A percentile compares a stretch with the other conserved stretches of the same genome.
Evolutionary conservation across 2,329 filamentous ascomycete genomes (phyloP).

Genomic region (Helminthosporium solani): DNA sequence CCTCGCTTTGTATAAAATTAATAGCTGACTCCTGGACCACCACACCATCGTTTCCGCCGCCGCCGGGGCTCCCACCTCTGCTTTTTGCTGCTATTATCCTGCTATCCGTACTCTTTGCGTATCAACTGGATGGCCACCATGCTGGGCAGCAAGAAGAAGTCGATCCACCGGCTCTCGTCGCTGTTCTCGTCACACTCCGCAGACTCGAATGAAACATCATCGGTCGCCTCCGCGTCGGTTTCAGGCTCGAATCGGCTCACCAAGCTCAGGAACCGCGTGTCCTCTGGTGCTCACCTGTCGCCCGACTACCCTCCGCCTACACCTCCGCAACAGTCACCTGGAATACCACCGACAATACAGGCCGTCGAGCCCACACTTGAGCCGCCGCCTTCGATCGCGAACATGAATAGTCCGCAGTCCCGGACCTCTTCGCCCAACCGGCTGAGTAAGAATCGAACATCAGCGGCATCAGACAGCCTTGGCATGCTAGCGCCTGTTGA

Average conservation of each 20-base stretch:
- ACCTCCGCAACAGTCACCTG: conserved; percentile 13
- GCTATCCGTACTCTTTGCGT: not conserved
- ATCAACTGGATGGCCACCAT: conserved; percentile 7
- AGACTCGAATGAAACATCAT: conserved; percentile 16
- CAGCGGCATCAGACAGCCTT: conserved; percentile 15
- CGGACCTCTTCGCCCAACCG: conserved; percentile 29
- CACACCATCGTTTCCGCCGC: conserved; percentile 2
- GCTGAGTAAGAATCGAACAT: conserved; percentile 23
- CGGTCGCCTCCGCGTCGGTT: conserved; percentile 27
- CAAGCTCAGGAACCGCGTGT: conserved; percentile 35
- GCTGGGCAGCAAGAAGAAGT: conserved; percentile 31
- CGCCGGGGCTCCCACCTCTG: not conserved
- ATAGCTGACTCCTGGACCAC: conserved; percentile 10
- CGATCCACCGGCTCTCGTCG: conserved; percentile 37
- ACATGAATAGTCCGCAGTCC: conserved; percentile 17
- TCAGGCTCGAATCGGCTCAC: conserved; percentile 20
- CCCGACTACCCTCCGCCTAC: conserved; percentile 29
- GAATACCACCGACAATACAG: conserved; percentile 28
- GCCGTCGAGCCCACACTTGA: conserved; percentile 30
- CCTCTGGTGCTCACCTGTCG: not conserved
- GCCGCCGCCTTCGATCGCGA: conserved; percentile 29
- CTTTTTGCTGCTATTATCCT: not conserved
- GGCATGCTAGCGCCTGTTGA: conserved; percentile 14
- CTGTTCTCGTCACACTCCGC: conserved; percentile 31
- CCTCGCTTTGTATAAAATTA: conserved; percentile 6